These are phyloP conservation scores for Begonia fuchsioides DNA, from an alignment of 306 rosid genomes.

Conservation along the genomic window DNA sequence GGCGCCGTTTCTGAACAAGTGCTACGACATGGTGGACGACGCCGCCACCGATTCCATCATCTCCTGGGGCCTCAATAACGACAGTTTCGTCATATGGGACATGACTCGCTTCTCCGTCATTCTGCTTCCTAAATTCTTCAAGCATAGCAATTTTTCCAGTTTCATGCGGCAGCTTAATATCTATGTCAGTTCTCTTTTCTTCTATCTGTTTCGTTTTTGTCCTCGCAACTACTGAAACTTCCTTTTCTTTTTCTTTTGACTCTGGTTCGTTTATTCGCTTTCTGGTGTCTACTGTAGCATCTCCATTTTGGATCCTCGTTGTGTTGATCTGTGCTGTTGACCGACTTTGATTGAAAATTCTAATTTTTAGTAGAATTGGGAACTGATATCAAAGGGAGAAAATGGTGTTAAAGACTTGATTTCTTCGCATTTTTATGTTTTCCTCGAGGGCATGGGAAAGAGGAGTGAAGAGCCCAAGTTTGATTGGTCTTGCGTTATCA, in stretches of 20 bases:
- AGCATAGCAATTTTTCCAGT: constrained; percentile 81
- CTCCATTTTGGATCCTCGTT: neutral
- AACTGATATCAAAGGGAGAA: no score
- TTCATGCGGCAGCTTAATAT: constrained; percentile 87
- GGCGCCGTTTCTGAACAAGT: constrained; percentile 59
- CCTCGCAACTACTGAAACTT: no score
- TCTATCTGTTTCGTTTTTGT: neutral
- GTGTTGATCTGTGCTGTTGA: no score
- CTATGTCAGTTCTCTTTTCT: constrained; percentile 27
- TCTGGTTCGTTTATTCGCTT: no score
- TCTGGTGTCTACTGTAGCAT: no score
- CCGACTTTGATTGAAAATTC: neutral
- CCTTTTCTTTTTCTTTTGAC: no score
- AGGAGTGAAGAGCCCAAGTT: no score
- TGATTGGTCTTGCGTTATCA: no score
- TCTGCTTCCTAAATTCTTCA: constrained; percentile 56
- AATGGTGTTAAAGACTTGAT: neutral
- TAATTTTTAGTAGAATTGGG: no score
- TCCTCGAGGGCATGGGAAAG: no score
- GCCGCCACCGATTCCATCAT: constrained; percentile 34
- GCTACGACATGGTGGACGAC: constrained; percentile 72
- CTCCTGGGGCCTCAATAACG: constrained; percentile 31
- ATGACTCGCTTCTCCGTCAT: constrained; percentile 43
- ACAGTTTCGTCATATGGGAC: constrained; percentile 43
- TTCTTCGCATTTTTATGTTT: neutral